Evolutionary conservation across 208 protist species (phyloP).

Genomic region (Balamuthia mandrillaris): DNA sequence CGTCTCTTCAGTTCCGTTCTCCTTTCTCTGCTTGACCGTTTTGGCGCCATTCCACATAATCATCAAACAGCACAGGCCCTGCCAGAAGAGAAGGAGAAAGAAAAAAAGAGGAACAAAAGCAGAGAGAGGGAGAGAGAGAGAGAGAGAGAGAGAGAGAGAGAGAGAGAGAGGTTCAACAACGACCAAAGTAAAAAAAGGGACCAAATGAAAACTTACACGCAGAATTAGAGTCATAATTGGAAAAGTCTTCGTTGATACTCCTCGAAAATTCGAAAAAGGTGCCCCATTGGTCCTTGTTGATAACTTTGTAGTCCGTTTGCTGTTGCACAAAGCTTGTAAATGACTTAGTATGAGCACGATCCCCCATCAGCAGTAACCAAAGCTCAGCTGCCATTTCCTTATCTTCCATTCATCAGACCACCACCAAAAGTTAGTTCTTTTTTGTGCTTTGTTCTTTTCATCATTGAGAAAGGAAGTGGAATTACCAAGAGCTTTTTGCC

Average conservation of each 20-base stretch:
- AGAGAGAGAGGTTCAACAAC: no score
- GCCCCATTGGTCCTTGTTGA: slow-evolving; percentile 54
- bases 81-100: neutral
- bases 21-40: neutral
- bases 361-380: slow-evolving; percentile 5
- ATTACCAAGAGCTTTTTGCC: no score
- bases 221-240: slow-evolving; percentile 35
- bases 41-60: slow-evolving; percentile 26
- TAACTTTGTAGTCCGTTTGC: slow-evolving; percentile 31
- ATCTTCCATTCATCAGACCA: slow-evolving; percentile 32
- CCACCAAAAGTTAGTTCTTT: neutral
- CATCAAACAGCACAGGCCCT: slow-evolving; percentile 48
- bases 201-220: slow-evolving; percentile 26
- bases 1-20: no score
- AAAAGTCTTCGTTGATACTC: slow-evolving; percentile 38
- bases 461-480: neutral
- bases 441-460: slow-evolving; percentile 8
- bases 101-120: no score
- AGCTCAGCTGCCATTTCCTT: slow-evolving; percentile 19
- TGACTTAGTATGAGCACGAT: slow-evolving; percentile 21
- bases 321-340: slow-evolving; percentile 33
- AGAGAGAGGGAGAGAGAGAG: no score
- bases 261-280: slow-evolving; percentile 52
- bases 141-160: no score
- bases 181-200: no score